Conservation (phyloP, 495 filamentous ascomycete genomes). For the Niebla homalea region DNA sequence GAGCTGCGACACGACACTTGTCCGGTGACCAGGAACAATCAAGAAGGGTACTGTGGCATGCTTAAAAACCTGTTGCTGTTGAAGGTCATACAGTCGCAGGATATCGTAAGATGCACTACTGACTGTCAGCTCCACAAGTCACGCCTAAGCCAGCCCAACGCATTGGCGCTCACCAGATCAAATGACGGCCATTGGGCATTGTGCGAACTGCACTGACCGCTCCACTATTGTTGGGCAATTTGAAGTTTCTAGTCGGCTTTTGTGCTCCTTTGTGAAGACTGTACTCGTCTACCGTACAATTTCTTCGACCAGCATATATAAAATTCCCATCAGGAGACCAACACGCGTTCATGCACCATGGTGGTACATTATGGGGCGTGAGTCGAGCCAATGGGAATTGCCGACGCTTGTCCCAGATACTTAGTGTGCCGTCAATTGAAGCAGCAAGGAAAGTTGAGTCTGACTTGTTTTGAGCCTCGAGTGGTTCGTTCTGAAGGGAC, state of each 20-base stretch:
- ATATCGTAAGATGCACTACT: constrained; percentile 83
- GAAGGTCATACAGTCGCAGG: constrained; percentile 78
- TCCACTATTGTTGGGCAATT: constrained; percentile 80
- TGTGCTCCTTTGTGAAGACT: constrained; percentile 71
- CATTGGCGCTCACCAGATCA: constrained; percentile 55
- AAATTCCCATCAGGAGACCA: constrained; percentile 94
- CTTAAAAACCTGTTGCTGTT: constrained; percentile 47
- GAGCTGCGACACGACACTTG: constrained; percentile 73
- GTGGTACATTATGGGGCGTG: constrained; percentile 58
- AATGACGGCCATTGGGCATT: constrained; percentile 88
- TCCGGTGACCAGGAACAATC: constrained; percentile 86
- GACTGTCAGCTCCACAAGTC: not conserved
- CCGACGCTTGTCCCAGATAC: constrained; percentile 81
- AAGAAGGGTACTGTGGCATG: constrained; percentile 82
- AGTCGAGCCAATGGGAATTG: constrained; percentile 68
- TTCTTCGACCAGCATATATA: constrained; percentile 85
- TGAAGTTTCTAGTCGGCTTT: constrained; percentile 67
- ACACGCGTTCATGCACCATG: constrained; percentile 97
- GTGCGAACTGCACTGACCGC: constrained; percentile 72
- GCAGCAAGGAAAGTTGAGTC: constrained; percentile 76
- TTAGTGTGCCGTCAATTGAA: constrained; percentile 75
- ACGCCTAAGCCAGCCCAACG: not conserved
- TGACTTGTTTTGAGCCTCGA: constrained; percentile 24
- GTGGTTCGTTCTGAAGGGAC: not conserved
- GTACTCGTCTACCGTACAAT: constrained; percentile 91